Evolutionary conservation across 2,329 filamentous ascomycete genomes (phyloP).

Genomic region (Xylaria sp.): DNA sequence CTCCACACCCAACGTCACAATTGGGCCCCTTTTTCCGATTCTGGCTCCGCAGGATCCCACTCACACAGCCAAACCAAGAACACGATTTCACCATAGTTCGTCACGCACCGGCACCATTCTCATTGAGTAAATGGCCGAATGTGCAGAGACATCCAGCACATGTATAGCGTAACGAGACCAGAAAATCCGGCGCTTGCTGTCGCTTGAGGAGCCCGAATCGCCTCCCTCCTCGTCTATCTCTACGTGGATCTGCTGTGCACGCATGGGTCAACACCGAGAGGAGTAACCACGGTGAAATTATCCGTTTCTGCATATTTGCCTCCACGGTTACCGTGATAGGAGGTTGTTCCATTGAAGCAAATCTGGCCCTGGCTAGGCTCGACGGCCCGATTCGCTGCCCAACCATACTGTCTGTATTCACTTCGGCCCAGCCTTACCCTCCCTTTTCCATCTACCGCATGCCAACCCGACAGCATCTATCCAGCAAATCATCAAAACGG

Average conservation of each 20-base stretch:
- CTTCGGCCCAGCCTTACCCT: conserved; percentile 26
- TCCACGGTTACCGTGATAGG: not conserved
- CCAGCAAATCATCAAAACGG: not conserved
- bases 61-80: conserved; percentile 20
- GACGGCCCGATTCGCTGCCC: conserved; percentile 30
- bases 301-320: not conserved
- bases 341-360: not conserved
- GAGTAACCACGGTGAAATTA: conserved; percentile 22
- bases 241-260: not conserved
- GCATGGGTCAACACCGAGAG: conserved; percentile 7
- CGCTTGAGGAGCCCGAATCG: not conserved
- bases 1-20: conserved; percentile 25
- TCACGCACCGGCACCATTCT: not conserved
- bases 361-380: conserved; percentile 26
- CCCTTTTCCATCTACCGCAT: conserved; percentile 8
- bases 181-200: conserved; percentile 4
- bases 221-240: not conserved
- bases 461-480: not conserved
- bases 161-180: conserved; percentile 1
- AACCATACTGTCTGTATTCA: conserved; percentile 6
- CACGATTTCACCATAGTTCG: conserved; percentile 18
- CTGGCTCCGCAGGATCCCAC: conserved; percentile 24
- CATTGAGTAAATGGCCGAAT: conserved; percentile 5
- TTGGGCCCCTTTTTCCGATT: conserved; percentile 9
- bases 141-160: not conserved